A percentile compares a stretch with the other conserved stretches of the same genome.
Conservation (phyloP, 1,284 basidiomycete genomes). For the Golubevia sp. region DNA sequence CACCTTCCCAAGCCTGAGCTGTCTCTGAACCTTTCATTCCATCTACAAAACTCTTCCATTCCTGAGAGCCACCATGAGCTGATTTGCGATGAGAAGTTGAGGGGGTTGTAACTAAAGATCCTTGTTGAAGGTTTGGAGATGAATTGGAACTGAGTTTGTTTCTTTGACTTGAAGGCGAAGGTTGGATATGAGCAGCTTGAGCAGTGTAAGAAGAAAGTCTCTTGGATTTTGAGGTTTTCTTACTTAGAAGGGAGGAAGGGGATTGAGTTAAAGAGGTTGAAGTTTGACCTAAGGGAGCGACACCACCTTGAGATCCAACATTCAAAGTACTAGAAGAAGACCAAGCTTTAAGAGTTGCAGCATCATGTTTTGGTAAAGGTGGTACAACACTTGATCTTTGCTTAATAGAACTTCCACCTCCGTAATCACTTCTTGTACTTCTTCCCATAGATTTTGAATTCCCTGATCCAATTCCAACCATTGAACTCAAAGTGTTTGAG, state of each 20-base stretch:
- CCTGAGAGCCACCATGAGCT: constrained; percentile 17
- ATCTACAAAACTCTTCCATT: constrained; percentile 45
- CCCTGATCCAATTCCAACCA: not conserved
- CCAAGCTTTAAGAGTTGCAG: constrained; percentile 13
- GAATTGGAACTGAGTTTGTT: too few species aligned
- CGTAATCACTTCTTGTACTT: constrained; percentile 30
- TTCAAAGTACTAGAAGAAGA: constrained; percentile 11
- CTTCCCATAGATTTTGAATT: constrained; percentile 7
- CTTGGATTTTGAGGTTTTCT: too few species aligned
- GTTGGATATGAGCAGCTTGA: too few species aligned
- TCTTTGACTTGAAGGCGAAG: too few species aligned
- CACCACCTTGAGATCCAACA: constrained; percentile 15
- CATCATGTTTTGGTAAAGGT: constrained; percentile 17
- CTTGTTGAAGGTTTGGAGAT: too few species aligned
- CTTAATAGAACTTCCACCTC: constrained; percentile 15
- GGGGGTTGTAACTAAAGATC: too few species aligned
- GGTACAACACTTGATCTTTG: constrained; percentile 11
- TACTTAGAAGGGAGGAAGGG: too few species aligned
- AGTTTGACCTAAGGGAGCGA: constrained; percentile 31
- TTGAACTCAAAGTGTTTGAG: too few species aligned
- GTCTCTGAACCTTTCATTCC: constrained; percentile 42
- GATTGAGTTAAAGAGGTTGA: too few species aligned
- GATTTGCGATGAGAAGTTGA: not conserved
- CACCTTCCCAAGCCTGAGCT: constrained; percentile 33
- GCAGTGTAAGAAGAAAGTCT: too few species aligned